phyloP scores from a whole-genome alignment of 192 early-diverging fungal species.

The Chytriomyces sp. region DNA sequence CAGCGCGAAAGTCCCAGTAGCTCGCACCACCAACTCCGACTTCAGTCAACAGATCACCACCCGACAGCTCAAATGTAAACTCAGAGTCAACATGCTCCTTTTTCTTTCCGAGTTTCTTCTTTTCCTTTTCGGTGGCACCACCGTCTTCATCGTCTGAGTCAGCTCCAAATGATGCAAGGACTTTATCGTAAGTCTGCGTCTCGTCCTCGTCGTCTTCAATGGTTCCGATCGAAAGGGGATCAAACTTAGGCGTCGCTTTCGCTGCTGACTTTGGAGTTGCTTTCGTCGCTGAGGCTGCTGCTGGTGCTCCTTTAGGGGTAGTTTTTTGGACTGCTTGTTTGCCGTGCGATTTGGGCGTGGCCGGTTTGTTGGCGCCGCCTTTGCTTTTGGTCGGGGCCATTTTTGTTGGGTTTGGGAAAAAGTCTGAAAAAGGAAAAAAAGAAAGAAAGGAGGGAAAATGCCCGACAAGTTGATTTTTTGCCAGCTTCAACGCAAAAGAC shows the following conservation, averaged over 20 bases:
- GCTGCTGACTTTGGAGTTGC: too few relatives aligned
- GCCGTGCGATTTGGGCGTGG: too few relatives aligned
- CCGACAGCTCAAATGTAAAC: constrained; percentile 81
- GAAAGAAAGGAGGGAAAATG: too few relatives aligned
- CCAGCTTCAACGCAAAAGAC: too few relatives aligned
- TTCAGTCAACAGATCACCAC: constrained; percentile 51
- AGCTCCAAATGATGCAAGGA: constrained; percentile 5
- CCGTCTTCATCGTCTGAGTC: constrained; percentile 6
- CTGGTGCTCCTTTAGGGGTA: too few relatives aligned
- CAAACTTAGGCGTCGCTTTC: constrained; percentile 31
- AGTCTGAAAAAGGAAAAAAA: too few relatives aligned
- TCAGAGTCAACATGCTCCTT: constrained; percentile 61
- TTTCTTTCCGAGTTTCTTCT: constrained; percentile 46
- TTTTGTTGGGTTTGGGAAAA: too few relatives aligned
- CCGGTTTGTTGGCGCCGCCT: too few relatives aligned
- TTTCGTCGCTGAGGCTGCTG: too few relatives aligned
- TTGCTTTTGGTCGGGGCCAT: too few relatives aligned
- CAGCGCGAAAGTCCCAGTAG: constrained; percentile 81
- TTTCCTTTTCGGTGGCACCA: constrained; percentile 23
- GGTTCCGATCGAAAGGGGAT: constrained; percentile 45
- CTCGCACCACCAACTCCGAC: constrained; percentile 56
- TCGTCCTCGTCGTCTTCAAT: constrained; percentile 48
- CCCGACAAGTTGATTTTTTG: too few relatives aligned
- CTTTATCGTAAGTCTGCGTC: constrained; percentile 1
- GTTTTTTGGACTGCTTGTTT: too few relatives aligned